phyloP scores from a whole-genome alignment of 257 asterid genomes.

The Gentiana dahurica region DNA sequence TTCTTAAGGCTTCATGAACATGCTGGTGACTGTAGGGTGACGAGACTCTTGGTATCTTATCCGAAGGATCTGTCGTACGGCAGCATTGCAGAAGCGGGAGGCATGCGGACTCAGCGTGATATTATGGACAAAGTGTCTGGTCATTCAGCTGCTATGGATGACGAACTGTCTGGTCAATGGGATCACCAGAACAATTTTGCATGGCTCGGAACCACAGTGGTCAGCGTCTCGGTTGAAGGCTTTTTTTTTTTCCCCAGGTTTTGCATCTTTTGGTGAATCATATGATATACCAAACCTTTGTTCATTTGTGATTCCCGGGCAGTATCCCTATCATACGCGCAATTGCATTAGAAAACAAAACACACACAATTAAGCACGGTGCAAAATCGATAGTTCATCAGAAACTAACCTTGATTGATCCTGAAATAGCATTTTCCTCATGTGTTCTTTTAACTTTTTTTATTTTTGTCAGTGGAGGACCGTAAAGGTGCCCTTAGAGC shows the following conservation, averaged over 20 bases:
- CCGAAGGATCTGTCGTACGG: no score
- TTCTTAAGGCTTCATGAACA: no score
- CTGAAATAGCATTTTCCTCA: conserved; percentile 29
- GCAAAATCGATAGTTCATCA: background rate
- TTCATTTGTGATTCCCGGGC: conserved; percentile 74
- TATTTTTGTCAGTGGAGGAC: no score
- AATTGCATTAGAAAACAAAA: conserved; percentile 7
- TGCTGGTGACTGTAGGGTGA: no score
- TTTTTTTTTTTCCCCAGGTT: conserved; percentile 23
- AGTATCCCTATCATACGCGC: conserved; percentile 57
- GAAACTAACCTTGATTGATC: conserved; percentile 59
- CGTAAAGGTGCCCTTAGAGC: no score
- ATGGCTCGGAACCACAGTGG: conserved; percentile 23
- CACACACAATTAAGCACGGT: background rate
- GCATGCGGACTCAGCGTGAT: no score
- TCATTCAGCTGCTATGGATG: no score
- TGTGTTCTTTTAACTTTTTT: no score
- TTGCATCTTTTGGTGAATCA: conserved; percentile 17
- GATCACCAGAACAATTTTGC: conserved; percentile 23
- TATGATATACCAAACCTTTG: conserved; percentile 80
- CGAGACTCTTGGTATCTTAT: no score
- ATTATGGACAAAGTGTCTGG: no score
- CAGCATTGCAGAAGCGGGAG: no score
- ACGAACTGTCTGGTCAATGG: background rate
- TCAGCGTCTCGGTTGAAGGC: conserved; percentile 28